A percentile compares a stretch with the other conserved stretches of the same genome.
phyloP scores from a whole-genome alignment of 1,284 basidiomycete genomes.

The Rugosomyces carneus region DNA sequence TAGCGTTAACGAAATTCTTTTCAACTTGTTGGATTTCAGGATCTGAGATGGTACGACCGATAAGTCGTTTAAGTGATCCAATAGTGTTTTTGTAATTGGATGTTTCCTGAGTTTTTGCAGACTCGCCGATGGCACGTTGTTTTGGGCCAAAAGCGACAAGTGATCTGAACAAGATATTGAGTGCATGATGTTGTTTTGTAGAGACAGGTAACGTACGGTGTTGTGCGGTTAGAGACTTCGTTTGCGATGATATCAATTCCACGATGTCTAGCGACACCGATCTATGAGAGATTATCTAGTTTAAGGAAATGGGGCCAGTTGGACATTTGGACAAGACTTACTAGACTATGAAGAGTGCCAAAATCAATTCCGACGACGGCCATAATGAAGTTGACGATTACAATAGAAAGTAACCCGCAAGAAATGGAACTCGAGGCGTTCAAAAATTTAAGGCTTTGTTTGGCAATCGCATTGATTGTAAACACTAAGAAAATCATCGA shows the following conservation, averaged over 20 bases:
- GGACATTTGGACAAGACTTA: conserved; percentile 24
- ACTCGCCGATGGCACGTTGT: conserved; percentile 84
- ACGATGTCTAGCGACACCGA: conserved; percentile 88
- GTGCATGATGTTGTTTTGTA: background rate
- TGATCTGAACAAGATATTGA: conserved; percentile 47
- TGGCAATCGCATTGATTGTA: conserved; percentile 16
- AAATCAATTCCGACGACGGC: conserved; percentile 91
- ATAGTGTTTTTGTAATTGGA: conserved; percentile 96
- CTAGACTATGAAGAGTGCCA: conserved; percentile 84
- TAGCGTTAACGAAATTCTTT: conserved; percentile 84
- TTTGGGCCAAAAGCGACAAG: conserved; percentile 88
- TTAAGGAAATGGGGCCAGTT: conserved; percentile 8
- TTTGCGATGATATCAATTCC: conserved; percentile 95
- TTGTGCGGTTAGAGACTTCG: conserved; percentile 91
- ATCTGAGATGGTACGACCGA: conserved; percentile 74
- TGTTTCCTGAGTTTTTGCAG: conserved; percentile 95
- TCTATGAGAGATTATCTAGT: conserved; percentile 39
- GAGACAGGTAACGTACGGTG: conserved; percentile 59
- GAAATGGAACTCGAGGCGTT: background rate
- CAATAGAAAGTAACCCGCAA: background rate
- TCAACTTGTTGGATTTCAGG: conserved; percentile 77
- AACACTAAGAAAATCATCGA: conserved; percentile 16
- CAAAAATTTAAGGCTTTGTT: conserved; percentile 18
- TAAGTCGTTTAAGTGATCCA: conserved; percentile 83
- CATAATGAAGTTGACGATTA: conserved; percentile 32